phyloP scores from a whole-genome alignment of 371 early-diverging fungal genomes.

The Mucor piriformis region DNA sequence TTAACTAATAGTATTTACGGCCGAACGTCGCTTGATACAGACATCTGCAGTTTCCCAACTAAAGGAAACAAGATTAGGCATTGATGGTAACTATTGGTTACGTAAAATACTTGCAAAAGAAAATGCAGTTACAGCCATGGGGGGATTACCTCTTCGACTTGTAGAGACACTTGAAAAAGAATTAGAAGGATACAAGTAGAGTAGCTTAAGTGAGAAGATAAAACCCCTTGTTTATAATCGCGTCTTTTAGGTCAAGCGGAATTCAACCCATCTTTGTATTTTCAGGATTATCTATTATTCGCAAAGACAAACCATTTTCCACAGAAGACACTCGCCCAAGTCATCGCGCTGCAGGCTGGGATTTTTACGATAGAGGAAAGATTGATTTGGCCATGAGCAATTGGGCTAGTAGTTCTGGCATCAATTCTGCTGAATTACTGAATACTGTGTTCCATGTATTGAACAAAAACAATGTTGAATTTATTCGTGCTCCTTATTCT shows the following conservation, averaged over 20 bases:
- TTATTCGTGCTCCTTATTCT: constrained; percentile 83
- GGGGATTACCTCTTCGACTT: constrained; percentile 69
- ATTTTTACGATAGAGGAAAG: constrained; percentile 67
- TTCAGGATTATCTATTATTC: constrained; percentile 70
- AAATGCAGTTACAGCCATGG: constrained; percentile 67
- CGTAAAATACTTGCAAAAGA: constrained; percentile 66
- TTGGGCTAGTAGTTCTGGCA: constrained; percentile 59
- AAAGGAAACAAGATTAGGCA: constrained; percentile 70
- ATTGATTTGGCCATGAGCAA: constrained; percentile 60
- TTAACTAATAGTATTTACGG: constrained; percentile 55
- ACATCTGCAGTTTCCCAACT: constrained; percentile 62
- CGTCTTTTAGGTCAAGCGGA: constrained; percentile 42
- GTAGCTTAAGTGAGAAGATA: neutral
- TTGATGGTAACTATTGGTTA: constrained; percentile 82
- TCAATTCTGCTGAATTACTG: constrained; percentile 67
- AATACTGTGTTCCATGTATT: constrained; percentile 75
- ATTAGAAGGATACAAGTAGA: constrained; percentile 64
- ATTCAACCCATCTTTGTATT: constrained; percentile 83
- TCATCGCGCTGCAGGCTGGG: constrained; percentile 75
- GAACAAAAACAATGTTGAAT: constrained; percentile 66
- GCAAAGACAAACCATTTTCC: constrained; percentile 73
- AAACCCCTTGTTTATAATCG: neutral
- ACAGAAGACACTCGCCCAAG: constrained; percentile 67
- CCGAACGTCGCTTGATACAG: constrained; percentile 64
- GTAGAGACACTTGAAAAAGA: constrained; percentile 67